These are phyloP conservation scores for Gamarada debralockiae DNA, from an alignment of 495 filamentous ascomycete genomes.

Conservation along the genomic window DNA sequence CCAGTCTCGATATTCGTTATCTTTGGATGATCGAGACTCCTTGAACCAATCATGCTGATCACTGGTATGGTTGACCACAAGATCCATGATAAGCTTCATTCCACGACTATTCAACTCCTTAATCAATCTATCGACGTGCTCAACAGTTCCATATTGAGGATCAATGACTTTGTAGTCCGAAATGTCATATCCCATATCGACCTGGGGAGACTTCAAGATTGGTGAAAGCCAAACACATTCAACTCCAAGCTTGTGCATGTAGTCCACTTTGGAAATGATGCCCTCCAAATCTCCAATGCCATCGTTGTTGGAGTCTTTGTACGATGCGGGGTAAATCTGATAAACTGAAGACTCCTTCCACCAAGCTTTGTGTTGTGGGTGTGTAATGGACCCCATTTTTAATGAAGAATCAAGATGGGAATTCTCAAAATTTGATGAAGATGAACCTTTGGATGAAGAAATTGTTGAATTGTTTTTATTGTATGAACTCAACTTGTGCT, in stretches of 20 bases:
- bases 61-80: conserved; percentile 80
- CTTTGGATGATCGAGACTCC: conserved; percentile 56
- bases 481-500: too few relatives aligned
- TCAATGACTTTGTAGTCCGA: conserved; percentile 63
- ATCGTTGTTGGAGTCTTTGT: conserved; percentile 62
- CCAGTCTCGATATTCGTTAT: conserved; percentile 63
- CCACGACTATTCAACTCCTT: conserved; percentile 47
- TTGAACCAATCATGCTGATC: conserved; percentile 73
- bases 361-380: conserved; percentile 17
- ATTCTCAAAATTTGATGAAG: too few relatives aligned
- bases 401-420: too few relatives aligned
- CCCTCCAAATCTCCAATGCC: conserved; percentile 67
- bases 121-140: conserved; percentile 62
- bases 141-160: conserved; percentile 56
- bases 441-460: too few relatives aligned
- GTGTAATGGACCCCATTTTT: too few relatives aligned
- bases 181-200: conserved; percentile 66
- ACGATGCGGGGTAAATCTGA: conserved; percentile 66
- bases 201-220: conserved; percentile 61
- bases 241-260: conserved; percentile 55
- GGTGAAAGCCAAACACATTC: conserved; percentile 70
- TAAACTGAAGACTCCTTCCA: conserved; percentile 51
- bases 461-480: too few relatives aligned
- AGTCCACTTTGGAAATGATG: conserved; percentile 59
- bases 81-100: conserved; percentile 70